Evolutionary conservation across 306 rosid genomes (phyloP).

Genomic region (Prunus kanzakura): DNA sequence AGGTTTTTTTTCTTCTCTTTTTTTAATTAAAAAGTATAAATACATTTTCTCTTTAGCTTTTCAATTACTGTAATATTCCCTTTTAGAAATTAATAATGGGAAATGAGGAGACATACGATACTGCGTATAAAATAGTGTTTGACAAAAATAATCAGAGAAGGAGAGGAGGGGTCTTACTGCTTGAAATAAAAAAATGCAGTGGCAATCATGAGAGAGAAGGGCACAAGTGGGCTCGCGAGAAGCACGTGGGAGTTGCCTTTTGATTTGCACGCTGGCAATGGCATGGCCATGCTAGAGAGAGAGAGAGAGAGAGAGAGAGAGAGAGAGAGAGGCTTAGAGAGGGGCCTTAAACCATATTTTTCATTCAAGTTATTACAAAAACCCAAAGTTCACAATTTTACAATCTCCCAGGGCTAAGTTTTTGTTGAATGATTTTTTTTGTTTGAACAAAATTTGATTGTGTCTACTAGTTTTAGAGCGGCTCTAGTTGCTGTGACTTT

Average conservation of each 20-base stretch:
- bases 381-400: too few species aligned
- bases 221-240: slow-evolving; percentile 69
- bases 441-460: not conserved
- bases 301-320: too few species aligned
- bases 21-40: not conserved
- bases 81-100: slow-evolving; percentile 19
- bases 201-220: slow-evolving; percentile 65
- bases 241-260: slow-evolving; percentile 88
- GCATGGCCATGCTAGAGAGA: slow-evolving; percentile 30
- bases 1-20: not conserved
- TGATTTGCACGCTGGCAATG: slow-evolving; percentile 80
- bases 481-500: slow-evolving; percentile 20
- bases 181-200: slow-evolving; percentile 31
- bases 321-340: too few species aligned
- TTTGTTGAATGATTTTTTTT: not conserved
- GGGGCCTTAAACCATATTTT: too few species aligned
- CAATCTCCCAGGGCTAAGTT: too few species aligned
- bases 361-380: too few species aligned
- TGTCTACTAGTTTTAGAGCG: slow-evolving; percentile 15
- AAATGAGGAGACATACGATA: slow-evolving; percentile 31
- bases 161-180: not conserved
- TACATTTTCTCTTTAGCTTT: slow-evolving; percentile 5
- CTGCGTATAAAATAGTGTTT: slow-evolving; percentile 51
- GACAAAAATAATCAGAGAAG: slow-evolving; percentile 46
- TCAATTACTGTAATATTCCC: slow-evolving; percentile 9